phyloP scores from a whole-genome alignment of 2,329 filamentous ascomycete genomes.

The Epichloe hybrida region DNA sequence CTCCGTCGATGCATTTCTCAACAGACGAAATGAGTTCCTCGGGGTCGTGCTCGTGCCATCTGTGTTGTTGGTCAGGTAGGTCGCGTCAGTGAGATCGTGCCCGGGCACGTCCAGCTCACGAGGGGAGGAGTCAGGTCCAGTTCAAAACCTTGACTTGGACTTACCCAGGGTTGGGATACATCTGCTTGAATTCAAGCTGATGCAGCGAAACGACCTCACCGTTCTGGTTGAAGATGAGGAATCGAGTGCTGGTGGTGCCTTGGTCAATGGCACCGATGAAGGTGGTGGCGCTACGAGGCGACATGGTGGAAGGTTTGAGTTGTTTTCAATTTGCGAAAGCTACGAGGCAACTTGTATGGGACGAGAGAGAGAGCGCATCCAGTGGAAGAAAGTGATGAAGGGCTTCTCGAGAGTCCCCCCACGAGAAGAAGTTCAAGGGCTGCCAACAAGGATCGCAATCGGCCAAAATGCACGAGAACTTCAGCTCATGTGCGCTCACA shows the following conservation, averaged over 20 bases:
- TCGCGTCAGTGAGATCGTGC: background rate
- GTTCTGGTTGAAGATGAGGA: constrained; percentile 61
- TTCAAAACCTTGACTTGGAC: constrained; percentile 2
- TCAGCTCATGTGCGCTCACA: background rate
- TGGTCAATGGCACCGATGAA: constrained; percentile 72
- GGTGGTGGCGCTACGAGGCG: constrained; percentile 15
- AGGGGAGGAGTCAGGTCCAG: constrained; percentile 4
- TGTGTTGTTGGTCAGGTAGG: constrained; percentile 28
- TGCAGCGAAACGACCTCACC: constrained; percentile 59
- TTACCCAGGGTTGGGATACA: constrained; percentile 63
- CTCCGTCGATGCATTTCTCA: constrained; percentile 61
- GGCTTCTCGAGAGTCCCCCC: background rate
- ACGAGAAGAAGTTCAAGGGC: background rate
- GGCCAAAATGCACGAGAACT: no score
- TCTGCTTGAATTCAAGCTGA: constrained; percentile 63
- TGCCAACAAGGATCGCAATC: background rate
- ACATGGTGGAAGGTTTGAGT: constrained; percentile 15
- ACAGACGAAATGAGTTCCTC: constrained; percentile 60
- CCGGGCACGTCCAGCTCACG: constrained; percentile 9
- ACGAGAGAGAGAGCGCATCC: constrained; percentile 12
- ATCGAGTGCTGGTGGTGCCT: constrained; percentile 65
- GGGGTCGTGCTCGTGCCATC: constrained; percentile 79
- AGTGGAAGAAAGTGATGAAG: constrained; percentile 2
- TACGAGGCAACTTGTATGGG: constrained; percentile 7
- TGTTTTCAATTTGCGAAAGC: background rate